These are phyloP conservation scores for Amylocarpus encephaloides DNA, from an alignment of 2,329 filamentous ascomycete genomes.

Conservation along the genomic window DNA sequence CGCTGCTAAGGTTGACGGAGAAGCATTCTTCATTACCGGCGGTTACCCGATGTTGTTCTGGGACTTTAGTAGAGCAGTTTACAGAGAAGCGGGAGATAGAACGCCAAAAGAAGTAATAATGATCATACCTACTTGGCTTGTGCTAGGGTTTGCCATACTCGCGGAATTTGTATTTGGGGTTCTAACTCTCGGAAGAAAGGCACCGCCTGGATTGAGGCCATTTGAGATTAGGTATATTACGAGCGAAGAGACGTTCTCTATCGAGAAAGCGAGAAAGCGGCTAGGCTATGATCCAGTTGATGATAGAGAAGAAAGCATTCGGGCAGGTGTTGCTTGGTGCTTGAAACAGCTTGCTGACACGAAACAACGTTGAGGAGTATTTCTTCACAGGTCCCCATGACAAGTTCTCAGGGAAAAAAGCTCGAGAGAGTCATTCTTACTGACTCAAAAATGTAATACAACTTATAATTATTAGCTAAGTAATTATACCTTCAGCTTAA, in stretches of 20 bases:
- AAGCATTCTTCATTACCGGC: constrained; percentile 1
- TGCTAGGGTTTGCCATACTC: not conserved
- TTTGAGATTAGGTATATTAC: not conserved
- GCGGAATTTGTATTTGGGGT: not conserved
- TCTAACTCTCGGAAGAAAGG: not conserved
- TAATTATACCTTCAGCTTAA: too few relatives aligned
- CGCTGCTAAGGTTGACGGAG: not conserved
- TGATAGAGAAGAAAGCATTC: not conserved
- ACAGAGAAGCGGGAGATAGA: not conserved
- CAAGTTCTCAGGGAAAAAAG: too few relatives aligned
- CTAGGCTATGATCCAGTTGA: constrained; percentile 1
- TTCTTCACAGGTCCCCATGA: too few relatives aligned
- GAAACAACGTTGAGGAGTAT: too few relatives aligned
- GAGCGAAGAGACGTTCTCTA: not conserved
- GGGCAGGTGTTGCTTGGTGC: not conserved
- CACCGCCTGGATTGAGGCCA: not conserved
- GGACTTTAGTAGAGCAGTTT: not conserved
- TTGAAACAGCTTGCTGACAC: too few relatives aligned
- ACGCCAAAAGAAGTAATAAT: not conserved
- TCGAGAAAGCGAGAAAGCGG: constrained; percentile 1
- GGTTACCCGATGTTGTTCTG: not conserved
- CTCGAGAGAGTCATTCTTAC: too few relatives aligned
- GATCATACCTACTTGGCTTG: not conserved
- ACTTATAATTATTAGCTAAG: too few relatives aligned
- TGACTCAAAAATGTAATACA: too few relatives aligned